Conservation (phyloP, 1,284 basidiomycete genomes). For the Vanrija humicola region DNA sequence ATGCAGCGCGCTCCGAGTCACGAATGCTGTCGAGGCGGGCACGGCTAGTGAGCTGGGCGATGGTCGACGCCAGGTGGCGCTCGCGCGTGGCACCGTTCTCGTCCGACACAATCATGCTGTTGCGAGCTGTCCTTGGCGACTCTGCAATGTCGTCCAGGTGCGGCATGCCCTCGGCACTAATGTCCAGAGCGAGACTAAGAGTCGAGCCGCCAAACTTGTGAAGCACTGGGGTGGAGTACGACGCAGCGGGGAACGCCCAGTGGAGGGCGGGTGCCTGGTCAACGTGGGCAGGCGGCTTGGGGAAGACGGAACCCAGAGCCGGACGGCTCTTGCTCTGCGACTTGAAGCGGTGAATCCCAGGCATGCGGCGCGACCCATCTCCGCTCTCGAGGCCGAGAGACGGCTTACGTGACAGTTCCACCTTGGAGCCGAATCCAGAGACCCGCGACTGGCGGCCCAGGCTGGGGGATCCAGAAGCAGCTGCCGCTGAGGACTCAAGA, state of each 20-base stretch:
- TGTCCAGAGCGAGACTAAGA: conserved; percentile 16
- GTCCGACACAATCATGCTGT: neutral
- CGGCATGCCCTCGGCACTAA: conserved; percentile 8
- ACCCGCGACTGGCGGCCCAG: too few species aligned
- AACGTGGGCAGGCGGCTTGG: conserved; percentile 16
- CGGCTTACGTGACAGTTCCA: too few species aligned
- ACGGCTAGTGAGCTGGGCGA: conserved; percentile 5
- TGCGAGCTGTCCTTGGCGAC: neutral
- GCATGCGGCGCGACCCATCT: too few species aligned
- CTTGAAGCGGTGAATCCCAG: conserved; percentile 5
- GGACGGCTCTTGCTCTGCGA: conserved; percentile 14
- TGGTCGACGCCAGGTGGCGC: conserved; percentile 11
- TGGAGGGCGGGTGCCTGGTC: conserved; percentile 18
- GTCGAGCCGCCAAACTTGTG: conserved; percentile 22
- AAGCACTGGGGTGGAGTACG: conserved; percentile 19
- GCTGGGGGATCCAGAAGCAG: too few species aligned
- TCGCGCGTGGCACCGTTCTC: conserved; percentile 2
- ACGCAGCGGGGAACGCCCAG: conserved; percentile 19
- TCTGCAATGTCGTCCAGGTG: conserved; percentile 16
- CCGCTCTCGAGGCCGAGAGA: too few species aligned
- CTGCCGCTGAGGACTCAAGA: neutral
- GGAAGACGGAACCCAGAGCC: conserved; percentile 17
- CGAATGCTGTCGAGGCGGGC: neutral
- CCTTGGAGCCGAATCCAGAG: too few species aligned
- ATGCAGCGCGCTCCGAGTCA: neutral